Evolutionary conservation across 495 filamentous ascomycete genomes (phyloP), one percentile per base, ranked within the genome.

Genomic region (Arthonia radiata): DNA sequence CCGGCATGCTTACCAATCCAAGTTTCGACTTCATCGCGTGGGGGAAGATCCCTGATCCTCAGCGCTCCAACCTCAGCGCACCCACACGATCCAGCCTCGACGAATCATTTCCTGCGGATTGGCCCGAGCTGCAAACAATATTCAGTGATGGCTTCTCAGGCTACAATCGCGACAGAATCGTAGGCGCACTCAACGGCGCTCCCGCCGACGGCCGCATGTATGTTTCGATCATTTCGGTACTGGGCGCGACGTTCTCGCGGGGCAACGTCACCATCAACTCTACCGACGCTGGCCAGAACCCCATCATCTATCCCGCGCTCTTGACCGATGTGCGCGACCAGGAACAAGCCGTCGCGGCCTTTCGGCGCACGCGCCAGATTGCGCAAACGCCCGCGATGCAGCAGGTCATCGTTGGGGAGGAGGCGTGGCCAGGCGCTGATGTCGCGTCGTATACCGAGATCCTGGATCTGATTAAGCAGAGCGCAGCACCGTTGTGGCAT

Each of bases 41-140:
- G 27, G 62, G 65, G 32, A 62, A 61, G 34, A 18, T 52, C 22
- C 47, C 50, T n/a, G n/a, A n/a, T n/a, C n/a, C n/a, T n/a, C n/a
- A n/a, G 37, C n/a, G 18, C 13, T 15, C 18, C n/a, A 32, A 25
- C 16, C 23, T 37, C 12, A 24, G 26, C 10, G 15, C 15, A 14
- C 16, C 17, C 5, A 44, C 48, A 26, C 14, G 17, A 14, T 10
- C 27, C 1, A 41, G 39, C 19, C 52, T 67, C 4, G 32, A 35
- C 11, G 26, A 27, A 23, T n/a, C n/a, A n/a, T 59, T 58, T 26
- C 52, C 62, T 0, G 9, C 29, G 1, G 63, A 69, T 35, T 71
- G 64, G 64, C 66, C 64, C 0, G 61, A 68, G 14, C 33, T 64
- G 10, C 57, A 66, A 40, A 61, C 53, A 30, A 15, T 61, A 14